phyloP scores from a whole-genome alignment of 176 grass and related monocot genomes.

The maize (Zea mays) region Zm-B73-REFERENCE-NAM-5.0 NC_050096.1:297611001-297611500 shows the following conservation, averaged over 20 bases:
- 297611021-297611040: conserved; percentile 13
- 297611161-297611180: conserved; percentile 27
- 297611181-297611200: conserved; percentile 34
- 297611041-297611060: background rate
- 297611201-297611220: conserved; percentile 31
- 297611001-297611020: background rate
- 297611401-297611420: conserved; percentile 81
- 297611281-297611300: conserved; percentile 1
- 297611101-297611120: background rate
- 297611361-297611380: conserved; percentile 75
- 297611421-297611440: conserved; percentile 77
- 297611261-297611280: conserved; percentile 39
- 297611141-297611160: conserved; percentile 2
- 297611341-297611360: conserved; percentile 52
- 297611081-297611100: background rate
- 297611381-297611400: conserved; percentile 79
- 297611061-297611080: background rate
- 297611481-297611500: conserved; percentile 76
- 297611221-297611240: conserved; percentile 27
- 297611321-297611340: conserved; percentile 79
- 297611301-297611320: conserved; percentile 20
- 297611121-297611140: background rate
- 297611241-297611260: conserved; percentile 17
- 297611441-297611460: conserved; percentile 67
- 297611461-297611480: conserved; percentile 90